Evolutionary conservation across 768 basidiomycete genomes (phyloP).

Genomic region (Lactarius hengduanensis): DNA sequence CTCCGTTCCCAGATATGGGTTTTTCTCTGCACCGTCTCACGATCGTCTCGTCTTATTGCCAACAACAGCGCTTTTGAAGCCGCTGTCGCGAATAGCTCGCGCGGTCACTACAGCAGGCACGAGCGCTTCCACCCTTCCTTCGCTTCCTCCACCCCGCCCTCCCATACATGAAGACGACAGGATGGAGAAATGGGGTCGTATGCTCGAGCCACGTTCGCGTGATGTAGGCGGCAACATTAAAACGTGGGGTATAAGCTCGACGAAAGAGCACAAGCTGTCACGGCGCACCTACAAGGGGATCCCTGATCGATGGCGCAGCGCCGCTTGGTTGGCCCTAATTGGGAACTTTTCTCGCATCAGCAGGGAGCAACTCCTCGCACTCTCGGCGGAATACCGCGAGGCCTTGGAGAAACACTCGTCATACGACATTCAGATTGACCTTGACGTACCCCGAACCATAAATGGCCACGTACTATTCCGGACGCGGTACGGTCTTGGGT

Average conservation of each 20-base stretch:
- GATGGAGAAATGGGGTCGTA: constrained; percentile 92
- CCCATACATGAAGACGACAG: constrained; percentile 65
- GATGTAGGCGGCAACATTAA: constrained; percentile 78
- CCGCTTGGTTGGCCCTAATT: constrained; percentile 87
- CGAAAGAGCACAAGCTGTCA: constrained; percentile 67
- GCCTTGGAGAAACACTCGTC: constrained; percentile 75
- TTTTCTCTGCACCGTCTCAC: constrained; percentile 76
- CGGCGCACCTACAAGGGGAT: constrained; percentile 90
- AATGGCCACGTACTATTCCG: constrained; percentile 92
- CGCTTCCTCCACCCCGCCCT: constrained; percentile 44
- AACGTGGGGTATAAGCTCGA: constrained; percentile 64
- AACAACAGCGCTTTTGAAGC: constrained; percentile 58
- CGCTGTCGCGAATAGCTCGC: constrained; percentile 44
- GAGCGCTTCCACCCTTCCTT: constrained; percentile 45
- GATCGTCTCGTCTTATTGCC: constrained; percentile 80
- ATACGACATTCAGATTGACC: constrained; percentile 96
- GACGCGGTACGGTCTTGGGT: constrained; percentile 96
- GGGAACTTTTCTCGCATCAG: constrained; percentile 49
- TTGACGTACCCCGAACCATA: constrained; percentile 96
- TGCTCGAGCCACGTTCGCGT: constrained; percentile 68
- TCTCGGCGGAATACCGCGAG: constrained; percentile 55
- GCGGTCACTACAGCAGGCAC: constrained; percentile 43
- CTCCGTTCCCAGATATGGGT: constrained; percentile 71
- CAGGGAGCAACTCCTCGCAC: constrained; percentile 43
- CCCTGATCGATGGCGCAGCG: constrained; percentile 92